Base-by-base conservation (phyloP, 805 yeast genomes). In the Saccharomyces eubayanus region DNA sequence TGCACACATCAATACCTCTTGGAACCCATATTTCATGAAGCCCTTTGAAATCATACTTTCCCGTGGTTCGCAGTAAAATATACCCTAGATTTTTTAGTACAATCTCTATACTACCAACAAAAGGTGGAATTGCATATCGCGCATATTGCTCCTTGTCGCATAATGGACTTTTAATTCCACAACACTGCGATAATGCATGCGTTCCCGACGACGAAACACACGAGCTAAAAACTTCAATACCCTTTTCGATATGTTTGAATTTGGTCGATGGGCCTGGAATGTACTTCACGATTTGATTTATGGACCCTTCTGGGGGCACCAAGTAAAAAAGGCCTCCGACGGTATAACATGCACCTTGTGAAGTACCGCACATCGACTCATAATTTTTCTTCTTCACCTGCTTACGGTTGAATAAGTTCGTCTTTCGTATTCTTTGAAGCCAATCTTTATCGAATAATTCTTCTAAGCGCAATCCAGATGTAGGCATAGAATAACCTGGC, bases 41-140 rank as follows among this genome's bases (percentile, higher is more conserved):
- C 0, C 73, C 74, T 24, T 59, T 63, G 30, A 56, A 70, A 5
- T 50, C 30, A 50, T 69, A 72, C 10, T 57, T 62, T 11, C 89
- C 86, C 0, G 87, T 83, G 1, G 90, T 84, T 5, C 74, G 76
- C 14, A 87, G 65, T 40, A 81, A 77, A 2, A 86, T 57, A 59
- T 77, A 83, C 0, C 94, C 94, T n/a, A 83, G 64, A 55, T 82
- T 82, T 51, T 79, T 80, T 9, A 87, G 59, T 2, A 87, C 85
- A 28, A 87, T 61, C 60, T 87, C 95, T 9, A 87, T 70, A 4
- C 78, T 64, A 0, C 92, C 92, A 55, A 69, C 72, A 59, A 86
- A 86, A n/a, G 89, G 87, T 0, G 94, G 92, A 3, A 87, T 73
- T 2, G 79, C 72, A 57, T 76, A 83, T 54, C 81, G 69, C 0